Evolutionary conservation across 371 early-diverging fungal genomes (phyloP).

Genomic region (Apophysomyces ossiformis): DNA sequence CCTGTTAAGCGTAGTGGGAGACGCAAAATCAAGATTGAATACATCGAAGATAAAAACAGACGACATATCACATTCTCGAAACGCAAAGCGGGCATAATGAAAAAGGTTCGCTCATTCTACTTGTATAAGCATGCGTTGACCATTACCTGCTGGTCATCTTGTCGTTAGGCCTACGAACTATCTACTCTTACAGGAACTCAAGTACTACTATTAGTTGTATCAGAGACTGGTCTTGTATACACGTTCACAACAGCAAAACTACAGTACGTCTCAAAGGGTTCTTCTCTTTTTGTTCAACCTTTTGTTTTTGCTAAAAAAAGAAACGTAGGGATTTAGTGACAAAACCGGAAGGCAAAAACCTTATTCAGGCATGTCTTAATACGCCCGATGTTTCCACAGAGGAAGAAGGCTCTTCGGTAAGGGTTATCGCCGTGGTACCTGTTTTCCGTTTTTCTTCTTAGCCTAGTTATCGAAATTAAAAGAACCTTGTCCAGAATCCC

Average conservation of each 20-base stretch:
- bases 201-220: slow-evolving; percentile 92
- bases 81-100: slow-evolving; percentile 99
- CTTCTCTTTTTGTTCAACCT: too few relatives aligned
- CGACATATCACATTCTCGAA: slow-evolving; percentile 98
- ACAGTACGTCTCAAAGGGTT: slow-evolving; percentile 36
- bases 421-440: too few relatives aligned
- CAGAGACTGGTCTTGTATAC: slow-evolving; percentile 97
- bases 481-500: too few relatives aligned
- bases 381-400: slow-evolving; percentile 67
- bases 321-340: slow-evolving; percentile 78
- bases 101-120: slow-evolving; percentile 70
- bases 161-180: slow-evolving; percentile 87
- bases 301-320: neutral
- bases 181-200: slow-evolving; percentile 96
- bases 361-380: slow-evolving; percentile 94
- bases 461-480: too few relatives aligned
- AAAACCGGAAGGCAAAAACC: slow-evolving; percentile 88
- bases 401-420: neutral
- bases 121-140: too few relatives aligned
- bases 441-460: too few relatives aligned
- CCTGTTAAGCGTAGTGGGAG: slow-evolving; percentile 53
- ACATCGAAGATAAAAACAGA: slow-evolving; percentile 92
- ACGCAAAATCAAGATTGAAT: slow-evolving; percentile 96
- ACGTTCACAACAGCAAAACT: slow-evolving; percentile 97
- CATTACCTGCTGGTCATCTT: neutral